Conservation (phyloP, 139 green algal genomes). For the Ulvella scutata region DNA sequence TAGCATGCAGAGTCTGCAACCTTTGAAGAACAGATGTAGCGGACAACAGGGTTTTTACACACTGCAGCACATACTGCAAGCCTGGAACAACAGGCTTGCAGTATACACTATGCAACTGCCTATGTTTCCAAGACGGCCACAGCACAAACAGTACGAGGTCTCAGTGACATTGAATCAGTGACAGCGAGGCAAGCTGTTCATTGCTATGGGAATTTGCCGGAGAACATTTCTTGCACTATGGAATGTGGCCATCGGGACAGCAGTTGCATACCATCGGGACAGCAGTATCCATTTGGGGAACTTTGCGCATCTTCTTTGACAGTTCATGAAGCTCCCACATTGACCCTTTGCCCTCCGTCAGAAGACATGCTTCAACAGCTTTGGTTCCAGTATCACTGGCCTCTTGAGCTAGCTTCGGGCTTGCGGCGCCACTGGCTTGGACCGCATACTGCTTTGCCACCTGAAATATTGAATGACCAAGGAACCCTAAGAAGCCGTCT, state of each 20-base stretch:
- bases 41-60: constrained; percentile 49
- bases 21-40: constrained; percentile 73
- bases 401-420: too few species aligned
- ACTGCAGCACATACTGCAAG: constrained; percentile 3
- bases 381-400: background rate
- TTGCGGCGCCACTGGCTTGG: background rate
- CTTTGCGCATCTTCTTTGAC: background rate
- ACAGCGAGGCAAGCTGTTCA: too few species aligned
- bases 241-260: background rate
- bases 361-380: background rate
- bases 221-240: too few species aligned
- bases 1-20: constrained; percentile 51
- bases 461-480: background rate
- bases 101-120: background rate
- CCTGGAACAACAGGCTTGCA: background rate
- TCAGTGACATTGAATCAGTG: too few species aligned
- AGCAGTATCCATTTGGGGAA: background rate
- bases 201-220: too few species aligned
- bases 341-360: background rate
- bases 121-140: too few species aligned
- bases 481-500: background rate
- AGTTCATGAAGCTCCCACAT: background rate
- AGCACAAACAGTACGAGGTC: too few species aligned
- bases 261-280: background rate
- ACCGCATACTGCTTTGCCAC: background rate